phyloP scores from a whole-genome alignment of 1,284 basidiomycete species.

The Papiliotrema fonsecae region DNA sequence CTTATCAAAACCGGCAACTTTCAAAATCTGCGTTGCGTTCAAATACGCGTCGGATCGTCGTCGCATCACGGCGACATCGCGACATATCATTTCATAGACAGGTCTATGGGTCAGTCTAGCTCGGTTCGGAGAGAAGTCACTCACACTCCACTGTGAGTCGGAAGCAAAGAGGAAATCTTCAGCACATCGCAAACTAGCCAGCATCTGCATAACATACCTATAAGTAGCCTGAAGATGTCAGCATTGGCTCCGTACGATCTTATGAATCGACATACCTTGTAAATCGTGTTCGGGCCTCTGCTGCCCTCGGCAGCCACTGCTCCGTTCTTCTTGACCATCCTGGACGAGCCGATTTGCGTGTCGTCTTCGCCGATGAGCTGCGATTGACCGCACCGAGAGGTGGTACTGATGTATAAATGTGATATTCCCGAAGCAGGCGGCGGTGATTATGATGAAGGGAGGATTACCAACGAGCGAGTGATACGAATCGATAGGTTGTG shows the following conservation, averaged over 20 bases:
- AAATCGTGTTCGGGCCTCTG: constrained; percentile 36
- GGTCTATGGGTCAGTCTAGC: constrained; percentile 26
- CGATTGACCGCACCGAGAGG: too few relatives aligned
- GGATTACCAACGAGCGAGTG: not conserved
- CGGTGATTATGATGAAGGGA: not conserved
- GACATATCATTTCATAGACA: constrained; percentile 66
- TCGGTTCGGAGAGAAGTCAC: constrained; percentile 10
- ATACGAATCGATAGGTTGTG: not conserved
- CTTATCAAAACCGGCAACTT: constrained; percentile 99
- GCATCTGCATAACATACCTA: constrained; percentile 21
- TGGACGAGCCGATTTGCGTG: not conserved
- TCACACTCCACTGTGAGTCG: constrained; percentile 45
- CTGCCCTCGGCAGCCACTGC: constrained; percentile 16
- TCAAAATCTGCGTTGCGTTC: constrained; percentile 98
- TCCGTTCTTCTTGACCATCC: constrained; percentile 26
- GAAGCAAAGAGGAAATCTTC: constrained; percentile 8
- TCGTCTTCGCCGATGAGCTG: too few relatives aligned
- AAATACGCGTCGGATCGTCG: constrained; percentile 92
- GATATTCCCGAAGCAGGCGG: not conserved
- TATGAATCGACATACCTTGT: constrained; percentile 28
- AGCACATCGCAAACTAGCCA: too few relatives aligned
- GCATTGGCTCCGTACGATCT: not conserved
- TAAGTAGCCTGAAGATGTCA: constrained; percentile 26
- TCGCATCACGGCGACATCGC: constrained; percentile 95
- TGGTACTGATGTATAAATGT: too few relatives aligned